Evolutionary conservation across 768 basidiomycete genomes (phyloP).

Genomic region (Cyathus striatus): DNA sequence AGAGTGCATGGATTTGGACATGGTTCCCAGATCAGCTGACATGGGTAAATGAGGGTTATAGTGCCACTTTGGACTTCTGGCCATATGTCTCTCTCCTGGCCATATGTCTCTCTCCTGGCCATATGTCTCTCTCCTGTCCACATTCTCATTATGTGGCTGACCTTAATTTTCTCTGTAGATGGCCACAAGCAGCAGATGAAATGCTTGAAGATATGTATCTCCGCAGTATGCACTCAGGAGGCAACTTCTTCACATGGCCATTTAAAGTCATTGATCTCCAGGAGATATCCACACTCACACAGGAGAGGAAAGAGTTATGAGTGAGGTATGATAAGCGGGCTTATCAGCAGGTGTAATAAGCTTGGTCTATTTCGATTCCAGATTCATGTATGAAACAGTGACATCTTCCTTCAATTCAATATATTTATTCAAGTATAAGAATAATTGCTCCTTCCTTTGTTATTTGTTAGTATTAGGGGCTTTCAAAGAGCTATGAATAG

Average conservation of each 20-base stretch:
- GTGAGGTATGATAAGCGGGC: no score
- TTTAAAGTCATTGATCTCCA: constrained; percentile 44
- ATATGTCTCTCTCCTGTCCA: not conserved
- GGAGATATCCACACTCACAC: constrained; percentile 39
- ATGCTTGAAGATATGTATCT: constrained; percentile 56
- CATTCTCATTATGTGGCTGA: not conserved
- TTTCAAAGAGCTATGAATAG: no score
- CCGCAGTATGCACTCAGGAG: constrained; percentile 43
- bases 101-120: not conserved
- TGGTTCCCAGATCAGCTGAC: constrained; percentile 46
- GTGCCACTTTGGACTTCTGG: constrained; percentile 43
- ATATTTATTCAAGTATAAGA: no score
- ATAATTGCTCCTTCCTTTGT: no score
- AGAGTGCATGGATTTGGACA: constrained; percentile 47
- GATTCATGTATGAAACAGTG: no score
- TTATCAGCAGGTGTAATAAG: no score
- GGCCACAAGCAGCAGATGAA: constrained; percentile 54
- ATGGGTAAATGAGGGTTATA: constrained; percentile 50
- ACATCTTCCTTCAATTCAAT: no score
- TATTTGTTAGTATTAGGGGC: no score
- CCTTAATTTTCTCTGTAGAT: constrained; percentile 24
- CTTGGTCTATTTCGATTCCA: no score
- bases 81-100: constrained; percentile 35
- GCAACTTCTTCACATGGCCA: constrained; percentile 61
- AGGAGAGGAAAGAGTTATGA: constrained; percentile 32